Conservation (phyloP, 805 yeast genomes). For the Tetrapisispora fleetii region DNA sequence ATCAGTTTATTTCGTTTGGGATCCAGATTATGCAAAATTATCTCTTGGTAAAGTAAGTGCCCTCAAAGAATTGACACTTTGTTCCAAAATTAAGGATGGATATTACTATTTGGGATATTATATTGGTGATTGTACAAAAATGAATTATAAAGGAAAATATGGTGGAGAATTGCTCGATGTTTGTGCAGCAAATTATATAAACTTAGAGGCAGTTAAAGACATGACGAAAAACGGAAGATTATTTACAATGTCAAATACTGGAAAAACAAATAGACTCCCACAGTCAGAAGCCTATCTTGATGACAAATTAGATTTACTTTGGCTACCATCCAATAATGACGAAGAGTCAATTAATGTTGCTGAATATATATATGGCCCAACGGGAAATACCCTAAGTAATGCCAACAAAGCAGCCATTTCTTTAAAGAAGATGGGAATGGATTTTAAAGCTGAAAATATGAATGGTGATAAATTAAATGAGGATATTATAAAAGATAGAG, state of each 20-base stretch:
- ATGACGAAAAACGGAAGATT: slow-evolving; percentile 20
- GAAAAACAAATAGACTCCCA: slow-evolving; percentile 2
- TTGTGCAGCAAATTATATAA: slow-evolving; percentile 35
- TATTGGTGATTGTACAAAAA: slow-evolving; percentile 68
- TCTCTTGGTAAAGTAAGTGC: slow-evolving; percentile 75
- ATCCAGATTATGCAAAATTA: slow-evolving; percentile 60
- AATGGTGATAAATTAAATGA: slow-evolving; percentile 1
- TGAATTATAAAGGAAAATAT: slow-evolving; percentile 71
- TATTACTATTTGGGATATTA: slow-evolving; percentile 76
- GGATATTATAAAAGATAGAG: neutral
- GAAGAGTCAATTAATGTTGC: slow-evolving; percentile 20
- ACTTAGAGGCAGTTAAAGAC: slow-evolving; percentile 11
- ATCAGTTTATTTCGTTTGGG: slow-evolving; percentile 82
- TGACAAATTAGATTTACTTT: slow-evolving; percentile 2
- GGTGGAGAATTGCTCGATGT: slow-evolving; percentile 67
- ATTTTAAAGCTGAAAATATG: slow-evolving; percentile 7
- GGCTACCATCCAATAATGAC: slow-evolving; percentile 2
- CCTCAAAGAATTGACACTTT: slow-evolving; percentile 53
- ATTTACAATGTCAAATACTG: slow-evolving; percentile 9
- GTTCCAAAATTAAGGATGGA: slow-evolving; percentile 33
- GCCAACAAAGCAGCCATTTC: slow-evolving; percentile 14
- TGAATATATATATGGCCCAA: slow-evolving; percentile 32
- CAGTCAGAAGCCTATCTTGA: slow-evolving; percentile 5
- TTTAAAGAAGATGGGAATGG: slow-evolving; percentile 13
- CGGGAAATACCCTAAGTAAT: slow-evolving; percentile 23